These are phyloP conservation scores for Tulasnella sp. DNA, from an alignment of 768 basidiomycete genomes.

Conservation along the genomic window DNA sequence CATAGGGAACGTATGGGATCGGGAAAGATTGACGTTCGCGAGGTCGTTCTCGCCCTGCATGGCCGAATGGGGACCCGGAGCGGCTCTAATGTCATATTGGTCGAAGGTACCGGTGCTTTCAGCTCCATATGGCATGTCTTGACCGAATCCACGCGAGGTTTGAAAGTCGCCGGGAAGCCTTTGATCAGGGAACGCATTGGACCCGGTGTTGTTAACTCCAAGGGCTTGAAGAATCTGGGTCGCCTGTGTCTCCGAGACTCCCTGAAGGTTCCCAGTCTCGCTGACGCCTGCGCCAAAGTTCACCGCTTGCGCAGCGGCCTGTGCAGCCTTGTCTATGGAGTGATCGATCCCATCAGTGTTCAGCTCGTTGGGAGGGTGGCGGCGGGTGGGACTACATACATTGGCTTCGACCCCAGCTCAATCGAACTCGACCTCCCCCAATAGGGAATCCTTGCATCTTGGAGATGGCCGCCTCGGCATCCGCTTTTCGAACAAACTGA, in stretches of 20 bases:
- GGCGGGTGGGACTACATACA: conserved; percentile 42
- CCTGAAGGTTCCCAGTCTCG: conserved; percentile 20
- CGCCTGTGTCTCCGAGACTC: conserved; percentile 20
- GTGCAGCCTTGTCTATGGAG: conserved; percentile 72
- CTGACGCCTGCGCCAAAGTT: conserved; percentile 24
- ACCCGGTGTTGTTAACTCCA: neutral
- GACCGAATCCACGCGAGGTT: neutral
- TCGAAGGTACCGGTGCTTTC: neutral
- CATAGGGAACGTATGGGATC: conserved; percentile 9
- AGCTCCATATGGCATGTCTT: neutral
- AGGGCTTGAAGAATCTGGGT: conserved; percentile 19
- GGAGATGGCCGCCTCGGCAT: conserved; percentile 87
- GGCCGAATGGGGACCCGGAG: neutral
- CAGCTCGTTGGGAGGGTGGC: neutral
- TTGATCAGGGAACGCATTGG: neutral
- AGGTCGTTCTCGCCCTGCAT: neutral
- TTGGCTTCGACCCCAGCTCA: conserved; percentile 93
- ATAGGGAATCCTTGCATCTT: conserved; percentile 97
- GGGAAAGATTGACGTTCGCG: neutral
- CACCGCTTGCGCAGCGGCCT: conserved; percentile 55
- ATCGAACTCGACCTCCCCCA: conserved; percentile 80
- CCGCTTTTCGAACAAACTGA: conserved; percentile 84
- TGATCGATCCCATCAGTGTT: neutral
- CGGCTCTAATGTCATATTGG: neutral
- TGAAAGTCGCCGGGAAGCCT: neutral